Base-by-base conservation (phyloP, 768 basidiomycete genomes). In the Tulasnella sp. region DNA sequence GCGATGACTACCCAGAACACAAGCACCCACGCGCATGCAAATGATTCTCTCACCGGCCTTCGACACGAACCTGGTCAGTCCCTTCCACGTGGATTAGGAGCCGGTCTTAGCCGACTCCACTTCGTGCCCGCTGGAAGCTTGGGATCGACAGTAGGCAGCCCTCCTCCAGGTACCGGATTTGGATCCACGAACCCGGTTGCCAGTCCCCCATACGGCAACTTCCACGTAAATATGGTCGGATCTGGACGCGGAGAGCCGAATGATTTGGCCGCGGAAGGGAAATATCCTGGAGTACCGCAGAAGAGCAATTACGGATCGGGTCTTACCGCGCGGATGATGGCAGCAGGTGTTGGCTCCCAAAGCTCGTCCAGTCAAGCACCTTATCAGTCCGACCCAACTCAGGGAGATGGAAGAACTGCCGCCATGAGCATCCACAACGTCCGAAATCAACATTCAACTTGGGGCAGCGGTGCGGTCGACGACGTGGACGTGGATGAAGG, bases 51-150 rank as follows among this genome's bases (percentile, higher is more conserved):
- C 37, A 80, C 75, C 20, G 83, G 76, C 31, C 81, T 80, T 69
- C 74, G 72, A n/a, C 96, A 97, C 83, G 95, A 95, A 0, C 96
- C 96, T 0, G 96, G 96, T 1, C 95, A 96, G 86, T 93, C 92
- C 86, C 88, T 97, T 18, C 96, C 97, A 0, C 96, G 97, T 79
- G 96, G 96, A 46, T 90, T 98, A 41, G 96, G 96, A 0, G 95
- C 95, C 0, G 96, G 96, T 0, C 92, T 96, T 84, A 96, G 94
- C 41, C 89, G 96, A 80, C 93, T 98, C 80, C 96, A 98, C 76
- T 73, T 82, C 75, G 75, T 82, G 37, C 81, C 81, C 1, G 81
- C 81, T 18, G 79, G 40, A 31, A 75, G 79, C 58, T 31, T 78
- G 37, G 72, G 72, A 41, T 64, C 80, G 24, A 48, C 42, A 24